phyloP scores from a whole-genome alignment of 2,329 filamentous ascomycete species.

The Cytospora paraplurivora region DNA sequence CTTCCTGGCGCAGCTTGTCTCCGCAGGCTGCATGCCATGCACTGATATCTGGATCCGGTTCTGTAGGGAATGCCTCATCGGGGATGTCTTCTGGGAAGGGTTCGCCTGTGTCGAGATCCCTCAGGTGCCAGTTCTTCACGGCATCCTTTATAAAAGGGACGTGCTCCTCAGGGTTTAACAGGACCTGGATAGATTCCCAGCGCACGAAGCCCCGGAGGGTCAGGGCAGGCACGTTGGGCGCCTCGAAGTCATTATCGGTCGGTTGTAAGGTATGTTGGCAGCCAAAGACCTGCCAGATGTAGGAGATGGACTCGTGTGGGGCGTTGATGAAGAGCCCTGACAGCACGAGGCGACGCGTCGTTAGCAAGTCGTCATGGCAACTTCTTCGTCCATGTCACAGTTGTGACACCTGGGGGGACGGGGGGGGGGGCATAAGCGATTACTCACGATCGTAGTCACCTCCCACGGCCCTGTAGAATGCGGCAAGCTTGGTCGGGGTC shows the following conservation, averaged over 20 bases:
- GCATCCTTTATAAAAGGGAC: conserved; percentile 80
- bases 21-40: conserved; percentile 83
- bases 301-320: conserved; percentile 74
- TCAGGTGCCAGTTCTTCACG: conserved; percentile 74
- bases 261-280: conserved; percentile 88
- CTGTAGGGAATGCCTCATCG: conserved; percentile 65
- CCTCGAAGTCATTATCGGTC: conserved; percentile 68
- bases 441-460: conserved; percentile 69
- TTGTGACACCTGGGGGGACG: conserved; percentile 27
- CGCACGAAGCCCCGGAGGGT: conserved; percentile 83
- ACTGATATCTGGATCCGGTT: conserved; percentile 78
- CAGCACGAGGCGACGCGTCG: conserved; percentile 9
- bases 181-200: conserved; percentile 90
- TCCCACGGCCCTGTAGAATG: conserved; percentile 74
- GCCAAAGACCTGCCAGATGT: conserved; percentile 88
- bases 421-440: too few relatives aligned
- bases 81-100: conserved; percentile 65
- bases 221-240: conserved; percentile 79
- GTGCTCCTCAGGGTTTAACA: conserved; percentile 87
- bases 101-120: conserved; percentile 72
- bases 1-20: conserved; percentile 67
- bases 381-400: conserved; percentile 14
- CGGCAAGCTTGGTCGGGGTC: conserved; percentile 70
- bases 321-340: conserved; percentile 75
- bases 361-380: conserved; percentile 19